These are phyloP conservation scores for Warburgia ugandensis DNA, from an alignment of 164 flowering plant genomes.

Conservation along the genomic window DNA sequence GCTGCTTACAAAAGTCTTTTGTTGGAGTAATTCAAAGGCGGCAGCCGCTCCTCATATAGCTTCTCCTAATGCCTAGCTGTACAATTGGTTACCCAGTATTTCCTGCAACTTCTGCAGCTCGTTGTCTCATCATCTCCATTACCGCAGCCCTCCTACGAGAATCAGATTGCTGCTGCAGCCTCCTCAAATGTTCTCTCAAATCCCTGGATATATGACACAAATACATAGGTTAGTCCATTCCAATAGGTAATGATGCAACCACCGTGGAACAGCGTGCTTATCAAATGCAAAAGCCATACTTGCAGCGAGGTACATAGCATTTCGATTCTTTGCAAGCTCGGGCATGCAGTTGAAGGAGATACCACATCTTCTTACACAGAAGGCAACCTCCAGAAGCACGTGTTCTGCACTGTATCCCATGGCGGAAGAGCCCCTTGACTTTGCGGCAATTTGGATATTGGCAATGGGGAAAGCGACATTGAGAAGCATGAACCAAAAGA, in stretches of 20 bases:
- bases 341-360: slow-evolving; percentile 95
- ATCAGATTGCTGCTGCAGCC: slow-evolving; percentile 93
- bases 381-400: slow-evolving; percentile 95
- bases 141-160: slow-evolving; percentile 95
- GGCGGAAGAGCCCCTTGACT: slow-evolving; percentile 97
- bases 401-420: slow-evolving; percentile 69
- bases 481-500: slow-evolving; percentile 95
- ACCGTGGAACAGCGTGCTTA: no score
- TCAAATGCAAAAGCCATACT: slow-evolving; percentile 30
- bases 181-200: slow-evolving; percentile 76
- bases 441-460: slow-evolving; percentile 90
- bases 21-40: not conserved
- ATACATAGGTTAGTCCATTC: not conserved
- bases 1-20: not conserved
- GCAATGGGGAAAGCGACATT: slow-evolving; percentile 81
- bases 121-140: slow-evolving; percentile 99
- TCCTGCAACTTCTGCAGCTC: slow-evolving; percentile 94
- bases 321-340: slow-evolving; percentile 93
- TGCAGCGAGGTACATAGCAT: slow-evolving; percentile 97
- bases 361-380: slow-evolving; percentile 98
- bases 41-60: not conserved
- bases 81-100: slow-evolving; percentile 35
- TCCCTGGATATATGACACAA: slow-evolving; percentile 43
- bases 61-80: slow-evolving; percentile 6
- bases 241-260: no score